Percentiles rank a stretch among this genome's conserved stretches.
Conservation (phyloP, 2,329 filamentous ascomycete genomes). For the Aspergillus aculeatinus region DNA sequence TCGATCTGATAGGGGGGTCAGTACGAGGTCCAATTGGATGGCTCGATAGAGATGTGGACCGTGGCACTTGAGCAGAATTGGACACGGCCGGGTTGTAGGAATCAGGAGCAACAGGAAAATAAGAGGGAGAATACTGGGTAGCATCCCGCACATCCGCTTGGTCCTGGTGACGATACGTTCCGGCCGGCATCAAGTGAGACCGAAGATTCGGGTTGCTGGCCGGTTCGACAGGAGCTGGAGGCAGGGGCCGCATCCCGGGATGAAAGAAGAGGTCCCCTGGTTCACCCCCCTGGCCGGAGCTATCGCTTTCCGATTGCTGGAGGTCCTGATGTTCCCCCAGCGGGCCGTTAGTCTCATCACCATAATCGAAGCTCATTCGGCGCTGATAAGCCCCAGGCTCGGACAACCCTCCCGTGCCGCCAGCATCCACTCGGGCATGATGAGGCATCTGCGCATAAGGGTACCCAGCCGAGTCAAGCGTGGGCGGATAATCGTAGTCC, state of each 20-base stretch:
- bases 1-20: constrained; percentile 80
- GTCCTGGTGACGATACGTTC: constrained; percentile 58
- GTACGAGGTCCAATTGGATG: constrained; percentile 78
- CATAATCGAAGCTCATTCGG: constrained; percentile 86
- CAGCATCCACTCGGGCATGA: constrained; percentile 77
- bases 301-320: constrained; percentile 58
- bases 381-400: constrained; percentile 64
- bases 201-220: constrained; percentile 47
- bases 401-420: constrained; percentile 84
- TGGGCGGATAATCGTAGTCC: constrained; percentile 37
- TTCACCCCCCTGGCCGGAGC: constrained; percentile 69
- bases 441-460: constrained; percentile 57
- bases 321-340: constrained; percentile 53
- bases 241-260: constrained; percentile 69
- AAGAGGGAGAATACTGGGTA: constrained; percentile 39
- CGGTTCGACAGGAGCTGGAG: constrained; percentile 62
- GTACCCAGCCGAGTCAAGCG: constrained; percentile 55
- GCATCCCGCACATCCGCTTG: constrained; percentile 40
- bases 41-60: constrained; percentile 79
- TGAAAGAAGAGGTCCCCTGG: constrained; percentile 94
- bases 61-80: constrained; percentile 54
- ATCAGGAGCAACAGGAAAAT: constrained; percentile 49
- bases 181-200: constrained; percentile 53
- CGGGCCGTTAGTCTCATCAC: constrained; percentile 74
- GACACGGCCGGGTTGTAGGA: constrained; percentile 50